Conservation (phyloP, 768 basidiomycete species). For the Tricholoma furcatifolium region DNA sequence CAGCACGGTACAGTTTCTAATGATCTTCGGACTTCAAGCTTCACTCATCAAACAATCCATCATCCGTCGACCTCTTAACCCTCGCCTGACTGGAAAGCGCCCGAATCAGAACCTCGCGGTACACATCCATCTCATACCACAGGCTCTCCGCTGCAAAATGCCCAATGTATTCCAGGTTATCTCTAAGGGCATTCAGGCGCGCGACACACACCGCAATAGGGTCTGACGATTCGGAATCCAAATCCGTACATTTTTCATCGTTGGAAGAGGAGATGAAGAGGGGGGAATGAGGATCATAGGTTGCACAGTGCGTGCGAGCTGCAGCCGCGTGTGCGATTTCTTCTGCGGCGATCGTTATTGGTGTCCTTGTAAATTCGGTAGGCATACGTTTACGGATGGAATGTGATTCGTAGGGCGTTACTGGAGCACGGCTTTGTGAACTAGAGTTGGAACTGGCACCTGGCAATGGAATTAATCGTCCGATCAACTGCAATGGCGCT, state of each 20-base stretch:
- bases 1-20: no score
- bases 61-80: no score
- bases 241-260: neutral
- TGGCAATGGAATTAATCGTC: conserved; percentile 2
- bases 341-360: conserved; percentile 20
- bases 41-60: no score
- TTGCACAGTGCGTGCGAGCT: neutral
- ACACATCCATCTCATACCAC: conserved; percentile 32
- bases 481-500: conserved; percentile 4
- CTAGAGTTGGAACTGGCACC: neutral
- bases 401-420: no score
- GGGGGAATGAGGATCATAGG: no score
- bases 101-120: conserved; percentile 22
- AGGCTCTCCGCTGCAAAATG: conserved; percentile 26
- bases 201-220: conserved; percentile 22
- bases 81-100: conserved; percentile 4
- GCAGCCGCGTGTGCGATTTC: conserved; percentile 26
- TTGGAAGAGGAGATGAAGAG: neutral
- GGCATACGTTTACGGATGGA: no score
- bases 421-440: no score
- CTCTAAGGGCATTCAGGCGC: conserved; percentile 28
- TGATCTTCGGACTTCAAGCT: no score
- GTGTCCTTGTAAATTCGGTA: conserved; percentile 12
- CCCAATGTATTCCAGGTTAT: conserved; percentile 34
- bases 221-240: neutral